Evolutionary conservation across 805 yeast species (phyloP), one percentile per base, ranked within the genome.

Genomic region (Allodekkera sacchari): DNA sequence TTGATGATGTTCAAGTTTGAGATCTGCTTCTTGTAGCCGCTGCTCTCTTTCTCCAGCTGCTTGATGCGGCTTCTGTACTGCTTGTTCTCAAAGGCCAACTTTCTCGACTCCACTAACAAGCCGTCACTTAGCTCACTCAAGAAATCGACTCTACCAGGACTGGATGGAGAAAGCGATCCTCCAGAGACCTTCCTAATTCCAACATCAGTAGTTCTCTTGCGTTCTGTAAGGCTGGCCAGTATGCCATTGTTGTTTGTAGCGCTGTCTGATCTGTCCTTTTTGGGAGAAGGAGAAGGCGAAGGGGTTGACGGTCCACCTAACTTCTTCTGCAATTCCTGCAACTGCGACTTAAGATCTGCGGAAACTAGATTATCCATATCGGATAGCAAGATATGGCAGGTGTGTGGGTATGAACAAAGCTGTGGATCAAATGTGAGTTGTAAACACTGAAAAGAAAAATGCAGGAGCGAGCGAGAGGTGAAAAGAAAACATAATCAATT

Each of bases 101-200:
- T 64, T 42, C 89, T 68, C 41, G 88, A 80, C 53, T 81, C 85
- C 21, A 68, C 59, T 11, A 82, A 60, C 39, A 82, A 59, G 30
- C 77, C 78, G 43, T 82, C 88, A 56, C 85, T 77, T 34, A 82
- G 54, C 4, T 82, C 84, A 36, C 80, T 80, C 11, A 80, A 75
- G 48, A 81, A 81, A 47, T 74, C 73, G 61, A 79, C 73, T 37
- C 80, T 83, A 41, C 74, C 74, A 14, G 33, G 33, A 16, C 27
- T 21, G 11, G 16, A 9, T 18, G 33, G 28, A 2, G 32, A 16
- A 3, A n/a, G n/a, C n/a, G 8, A 14, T 17, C 11, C 11, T 14
- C 28, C 18, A 14, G 20, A 7, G 11, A 12, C 12, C 7, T 8
- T 14, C 7, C 7, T 14, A 8, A 11, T 14, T 8, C 8, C 16